Conservation (phyloP, 2,329 filamentous ascomycete species). For the Hypomyces rosellus region DNA sequence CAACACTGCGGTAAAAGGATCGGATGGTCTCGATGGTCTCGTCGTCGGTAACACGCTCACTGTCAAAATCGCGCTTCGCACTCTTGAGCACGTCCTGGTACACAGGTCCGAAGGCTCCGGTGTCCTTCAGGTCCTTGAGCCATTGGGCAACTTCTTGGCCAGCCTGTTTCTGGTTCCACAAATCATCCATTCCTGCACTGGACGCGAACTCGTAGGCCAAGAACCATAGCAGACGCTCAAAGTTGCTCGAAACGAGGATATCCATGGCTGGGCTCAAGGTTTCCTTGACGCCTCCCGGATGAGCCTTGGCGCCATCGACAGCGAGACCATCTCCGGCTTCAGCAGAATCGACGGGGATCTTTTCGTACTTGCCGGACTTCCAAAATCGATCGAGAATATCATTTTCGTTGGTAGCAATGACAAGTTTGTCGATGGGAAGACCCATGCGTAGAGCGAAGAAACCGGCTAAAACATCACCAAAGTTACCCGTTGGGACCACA, state of each 20-base stretch:
- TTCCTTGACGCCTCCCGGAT: conserved; percentile 75
- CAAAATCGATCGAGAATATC: conserved; percentile 96
- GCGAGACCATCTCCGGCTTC: conserved; percentile 29
- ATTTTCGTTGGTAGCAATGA: conserved; percentile 95
- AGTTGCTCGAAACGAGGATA: conserved; percentile 92
- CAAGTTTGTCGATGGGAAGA: conserved; percentile 77
- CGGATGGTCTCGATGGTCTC: conserved; percentile 63
- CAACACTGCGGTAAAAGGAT: conserved; percentile 49
- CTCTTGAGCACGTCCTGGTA: conserved; percentile 63
- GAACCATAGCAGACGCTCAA: conserved; percentile 93
- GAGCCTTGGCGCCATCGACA: conserved; percentile 55
- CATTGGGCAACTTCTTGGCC: conserved; percentile 72
- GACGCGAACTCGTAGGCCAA: conserved; percentile 67
- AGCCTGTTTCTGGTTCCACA: conserved; percentile 61
- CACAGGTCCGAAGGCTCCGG: conserved; percentile 75
- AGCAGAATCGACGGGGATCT: conserved; percentile 53
- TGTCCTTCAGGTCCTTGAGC: conserved; percentile 72
- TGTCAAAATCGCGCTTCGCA: conserved; percentile 71
- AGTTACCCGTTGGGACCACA: conserved; percentile 92
- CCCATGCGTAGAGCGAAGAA: conserved; percentile 92
- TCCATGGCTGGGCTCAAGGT: conserved; percentile 96
- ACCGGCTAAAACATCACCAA: conserved; percentile 87
- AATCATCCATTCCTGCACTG: conserved; percentile 54
- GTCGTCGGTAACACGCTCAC: conserved; percentile 62
- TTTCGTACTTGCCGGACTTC: conserved; percentile 84